These are phyloP conservation scores for Clohesyomyces aquaticus DNA, from an alignment of 495 filamentous ascomycete species.

Conservation along the genomic window DNA sequence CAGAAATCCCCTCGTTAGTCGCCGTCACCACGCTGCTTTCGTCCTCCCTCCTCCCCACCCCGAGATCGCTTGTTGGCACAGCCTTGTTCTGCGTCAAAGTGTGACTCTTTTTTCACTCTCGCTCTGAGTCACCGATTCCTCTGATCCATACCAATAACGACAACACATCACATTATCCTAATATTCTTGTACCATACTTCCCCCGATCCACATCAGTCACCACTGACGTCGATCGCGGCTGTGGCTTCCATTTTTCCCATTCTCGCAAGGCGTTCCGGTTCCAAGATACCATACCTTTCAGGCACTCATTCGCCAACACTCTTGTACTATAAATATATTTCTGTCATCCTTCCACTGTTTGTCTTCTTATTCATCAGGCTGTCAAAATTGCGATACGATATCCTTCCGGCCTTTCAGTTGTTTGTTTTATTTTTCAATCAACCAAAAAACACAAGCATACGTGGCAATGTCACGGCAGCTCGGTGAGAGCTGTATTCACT, in stretches of 20 bases:
- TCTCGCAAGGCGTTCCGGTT: conserved; percentile 21
- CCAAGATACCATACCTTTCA: conserved; percentile 35
- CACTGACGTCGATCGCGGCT: conserved; percentile 18
- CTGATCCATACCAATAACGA: conserved; percentile 9
- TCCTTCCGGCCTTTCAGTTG: too few relatives aligned
- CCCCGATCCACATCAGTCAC: conserved; percentile 30
- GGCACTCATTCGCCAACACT: conserved; percentile 30
- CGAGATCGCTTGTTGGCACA: conserved; percentile 6
- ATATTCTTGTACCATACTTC: conserved; percentile 38
- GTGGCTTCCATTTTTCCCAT: not conserved
- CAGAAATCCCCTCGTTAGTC: conserved; percentile 31
- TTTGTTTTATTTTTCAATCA: not conserved
- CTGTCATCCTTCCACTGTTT: too few relatives aligned
- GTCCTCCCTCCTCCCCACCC: not conserved
- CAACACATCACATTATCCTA: conserved; percentile 1
- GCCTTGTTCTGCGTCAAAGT: conserved; percentile 18
- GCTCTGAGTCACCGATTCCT: conserved; percentile 28
- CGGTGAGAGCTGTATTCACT: conserved; percentile 9
- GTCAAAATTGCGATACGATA: conserved; percentile 18
- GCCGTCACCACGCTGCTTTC: conserved; percentile 40
- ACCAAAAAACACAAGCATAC: conserved; percentile 12
- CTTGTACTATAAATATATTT: conserved; percentile 33
- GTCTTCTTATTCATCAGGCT: not conserved
- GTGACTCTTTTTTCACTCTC: conserved; percentile 10
- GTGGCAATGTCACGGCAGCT: conserved; percentile 37